phyloP scores from a whole-genome alignment of 2,329 filamentous ascomycete species.

The Chrysoporthe deuterocubensis region DNA sequence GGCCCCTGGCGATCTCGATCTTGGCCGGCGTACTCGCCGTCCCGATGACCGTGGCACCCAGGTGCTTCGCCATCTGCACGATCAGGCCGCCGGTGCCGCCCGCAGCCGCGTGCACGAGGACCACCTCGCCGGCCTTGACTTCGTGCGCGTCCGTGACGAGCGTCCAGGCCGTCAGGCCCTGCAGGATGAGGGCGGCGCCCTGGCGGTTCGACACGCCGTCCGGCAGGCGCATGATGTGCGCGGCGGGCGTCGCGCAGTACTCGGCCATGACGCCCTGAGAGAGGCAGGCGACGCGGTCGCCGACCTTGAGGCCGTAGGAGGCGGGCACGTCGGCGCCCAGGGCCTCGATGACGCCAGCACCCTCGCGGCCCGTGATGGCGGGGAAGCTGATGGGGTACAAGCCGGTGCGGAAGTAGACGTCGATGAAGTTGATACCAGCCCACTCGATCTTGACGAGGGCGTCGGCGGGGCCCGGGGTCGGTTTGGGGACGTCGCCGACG shows the following conservation, averaged over 20 bases:
- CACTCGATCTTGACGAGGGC: slow-evolving; percentile 28
- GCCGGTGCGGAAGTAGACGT: slow-evolving; percentile 79
- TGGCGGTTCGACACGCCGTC: slow-evolving; percentile 61
- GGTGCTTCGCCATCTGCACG: slow-evolving; percentile 71
- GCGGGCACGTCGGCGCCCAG: slow-evolving; percentile 65
- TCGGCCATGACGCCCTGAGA: slow-evolving; percentile 60
- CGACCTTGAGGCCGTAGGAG: slow-evolving; percentile 59
- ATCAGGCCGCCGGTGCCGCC: slow-evolving; percentile 81
- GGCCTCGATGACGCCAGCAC: slow-evolving; percentile 58
- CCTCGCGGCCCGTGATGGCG: slow-evolving; percentile 78
- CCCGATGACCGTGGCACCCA: slow-evolving; percentile 80
- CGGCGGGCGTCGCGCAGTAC: slow-evolving; percentile 57
- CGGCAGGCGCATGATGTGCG: slow-evolving; percentile 67
- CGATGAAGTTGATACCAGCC: slow-evolving; percentile 29
- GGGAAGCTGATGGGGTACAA: slow-evolving; percentile 74
- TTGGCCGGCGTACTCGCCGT: slow-evolving; percentile 78
- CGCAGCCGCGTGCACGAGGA: slow-evolving; percentile 83
- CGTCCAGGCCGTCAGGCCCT: slow-evolving; percentile 82
- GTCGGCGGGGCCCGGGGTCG: slow-evolving; percentile 18
- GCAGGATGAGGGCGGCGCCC: slow-evolving; percentile 72
- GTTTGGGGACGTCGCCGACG: slow-evolving; percentile 27
- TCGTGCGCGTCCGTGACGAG: slow-evolving; percentile 70
- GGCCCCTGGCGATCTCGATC: slow-evolving; percentile 67
- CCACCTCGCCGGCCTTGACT: slow-evolving; percentile 45
- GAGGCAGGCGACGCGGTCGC: slow-evolving; percentile 72